Evolutionary conservation across 2,329 filamentous ascomycete species (phyloP).

Genomic region (Pestalotiopsis sp.): DNA sequence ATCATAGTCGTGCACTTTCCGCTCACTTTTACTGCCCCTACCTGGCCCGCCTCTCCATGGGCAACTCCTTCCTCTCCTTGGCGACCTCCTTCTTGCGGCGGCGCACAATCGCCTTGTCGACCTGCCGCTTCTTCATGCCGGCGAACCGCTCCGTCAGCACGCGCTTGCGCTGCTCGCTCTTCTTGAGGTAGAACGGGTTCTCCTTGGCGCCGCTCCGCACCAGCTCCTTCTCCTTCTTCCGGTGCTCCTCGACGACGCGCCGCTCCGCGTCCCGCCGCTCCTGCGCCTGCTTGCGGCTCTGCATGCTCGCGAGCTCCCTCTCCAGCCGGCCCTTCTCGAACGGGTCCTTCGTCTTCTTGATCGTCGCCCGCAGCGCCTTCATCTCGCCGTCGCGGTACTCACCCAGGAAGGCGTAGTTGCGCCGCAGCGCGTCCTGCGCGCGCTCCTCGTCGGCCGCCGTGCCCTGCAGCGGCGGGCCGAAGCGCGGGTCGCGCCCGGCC

Average conservation of each 20-base stretch:
- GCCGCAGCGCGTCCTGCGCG: constrained; percentile 63
- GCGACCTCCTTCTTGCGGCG: constrained; percentile 85
- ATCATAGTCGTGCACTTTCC: not conserved
- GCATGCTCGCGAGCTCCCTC: constrained; percentile 74
- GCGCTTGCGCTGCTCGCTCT: constrained; percentile 86
- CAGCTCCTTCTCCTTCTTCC: constrained; percentile 79
- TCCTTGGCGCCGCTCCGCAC: constrained; percentile 76
- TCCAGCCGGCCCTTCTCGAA: constrained; percentile 70
- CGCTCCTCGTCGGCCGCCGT: constrained; percentile 36
- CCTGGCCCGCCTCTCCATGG: constrained; percentile 49
- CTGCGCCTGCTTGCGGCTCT: constrained; percentile 74
- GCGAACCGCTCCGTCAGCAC: constrained; percentile 78
- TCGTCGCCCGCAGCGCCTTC: constrained; percentile 67
- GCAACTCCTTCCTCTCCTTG: constrained; percentile 82
- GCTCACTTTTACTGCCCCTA: not conserved
- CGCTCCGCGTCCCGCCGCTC: constrained; percentile 70
- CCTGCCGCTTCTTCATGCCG: constrained; percentile 81
- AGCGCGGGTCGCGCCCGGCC: constrained; percentile 79
- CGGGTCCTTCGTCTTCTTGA: constrained; percentile 55
- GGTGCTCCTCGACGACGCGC: constrained; percentile 73
- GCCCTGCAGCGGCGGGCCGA: constrained; percentile 69
- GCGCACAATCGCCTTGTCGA: constrained; percentile 82
- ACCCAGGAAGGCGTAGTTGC: constrained; percentile 85
- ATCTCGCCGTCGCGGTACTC: constrained; percentile 88
- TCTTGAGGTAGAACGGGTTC: constrained; percentile 91